phyloP scores from a whole-genome alignment of 345 rosid genomes.

The Pistacia integerrima region DNA sequence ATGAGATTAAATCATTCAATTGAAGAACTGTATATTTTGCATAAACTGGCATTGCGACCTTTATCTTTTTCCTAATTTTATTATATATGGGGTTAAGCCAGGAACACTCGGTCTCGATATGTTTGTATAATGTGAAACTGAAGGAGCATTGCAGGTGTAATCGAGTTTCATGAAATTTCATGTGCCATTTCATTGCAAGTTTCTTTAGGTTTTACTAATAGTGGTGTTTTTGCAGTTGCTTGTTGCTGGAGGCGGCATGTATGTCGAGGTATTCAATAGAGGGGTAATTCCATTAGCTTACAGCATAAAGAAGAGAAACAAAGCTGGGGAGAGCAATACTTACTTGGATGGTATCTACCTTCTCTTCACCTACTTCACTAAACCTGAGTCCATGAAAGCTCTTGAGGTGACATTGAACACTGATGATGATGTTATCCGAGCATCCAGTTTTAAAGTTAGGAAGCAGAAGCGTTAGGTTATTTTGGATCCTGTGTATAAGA shows the following conservation, averaged over 20 bases:
- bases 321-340: conserved; percentile 77
- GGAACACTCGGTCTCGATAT: not conserved
- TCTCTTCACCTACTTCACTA: conserved; percentile 89
- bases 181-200: not conserved
- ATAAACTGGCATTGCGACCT: not conserved
- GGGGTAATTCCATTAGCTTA: conserved; percentile 92
- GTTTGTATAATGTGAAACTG: not conserved
- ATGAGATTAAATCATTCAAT: not conserved
- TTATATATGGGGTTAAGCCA: not conserved
- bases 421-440: conserved; percentile 79
- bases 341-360: conserved; percentile 91
- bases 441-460: conserved; percentile 66
- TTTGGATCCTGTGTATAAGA: conserved; percentile 6
- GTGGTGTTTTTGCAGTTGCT: conserved; percentile 57
- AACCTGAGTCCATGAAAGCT: conserved; percentile 65
- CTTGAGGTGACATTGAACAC: conserved; percentile 53
- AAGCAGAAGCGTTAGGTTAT: conserved; percentile 62
- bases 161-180: not conserved
- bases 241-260: conserved; percentile 99
- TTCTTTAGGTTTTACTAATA: conserved; percentile 7
- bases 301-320: conserved; percentile 85
- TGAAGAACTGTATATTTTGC: not conserved
- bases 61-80: not conserved
- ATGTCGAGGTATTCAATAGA: conserved; percentile 91
- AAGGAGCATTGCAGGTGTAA: not conserved